phyloP scores from a whole-genome alignment of 306 rosid species.

The Prunus davidiana region DNA sequence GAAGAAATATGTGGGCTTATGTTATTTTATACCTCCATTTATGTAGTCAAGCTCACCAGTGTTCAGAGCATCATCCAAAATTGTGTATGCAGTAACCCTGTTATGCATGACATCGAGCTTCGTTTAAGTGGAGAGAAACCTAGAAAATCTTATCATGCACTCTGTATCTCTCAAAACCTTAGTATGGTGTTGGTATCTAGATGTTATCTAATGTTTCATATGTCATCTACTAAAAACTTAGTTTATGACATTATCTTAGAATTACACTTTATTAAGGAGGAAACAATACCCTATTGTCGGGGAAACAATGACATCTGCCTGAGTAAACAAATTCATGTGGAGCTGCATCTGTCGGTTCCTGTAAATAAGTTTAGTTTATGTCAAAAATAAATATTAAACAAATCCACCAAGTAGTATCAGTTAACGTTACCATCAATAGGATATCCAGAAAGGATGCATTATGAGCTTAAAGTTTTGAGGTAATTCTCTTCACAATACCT shows the following conservation, averaged over 20 bases:
- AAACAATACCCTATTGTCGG: conserved; percentile 78
- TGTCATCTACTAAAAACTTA: too few relatives aligned
- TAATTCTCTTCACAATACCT: too few relatives aligned
- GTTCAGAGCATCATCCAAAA: conserved; percentile 67
- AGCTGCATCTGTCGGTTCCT: conserved; percentile 87
- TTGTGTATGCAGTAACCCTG: conserved; percentile 90
- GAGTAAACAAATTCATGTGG: conserved; percentile 64
- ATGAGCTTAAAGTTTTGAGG: too few relatives aligned
- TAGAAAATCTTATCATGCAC: not conserved
- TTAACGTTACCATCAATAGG: too few relatives aligned
- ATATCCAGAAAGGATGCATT: too few relatives aligned
- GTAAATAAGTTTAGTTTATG: conserved; percentile 11
- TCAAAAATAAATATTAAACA: not conserved
- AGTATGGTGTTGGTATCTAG: too few relatives aligned
- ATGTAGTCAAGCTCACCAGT: conserved; percentile 97
- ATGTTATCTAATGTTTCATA: not conserved
- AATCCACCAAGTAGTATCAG: not conserved
- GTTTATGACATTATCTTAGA: not conserved
- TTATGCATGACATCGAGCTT: not conserved
- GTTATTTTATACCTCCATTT: conserved; percentile 66
- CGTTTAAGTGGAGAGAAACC: too few relatives aligned
- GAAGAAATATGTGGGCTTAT: not conserved
- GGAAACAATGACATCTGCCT: conserved; percentile 85
- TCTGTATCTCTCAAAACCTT: not conserved
- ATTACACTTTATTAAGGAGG: not conserved